Evolutionary conservation across 495 filamentous ascomycete genomes (phyloP), one percentile per base, ranked within the genome.

Genomic region (Aspergillus kassunensis): DNA sequence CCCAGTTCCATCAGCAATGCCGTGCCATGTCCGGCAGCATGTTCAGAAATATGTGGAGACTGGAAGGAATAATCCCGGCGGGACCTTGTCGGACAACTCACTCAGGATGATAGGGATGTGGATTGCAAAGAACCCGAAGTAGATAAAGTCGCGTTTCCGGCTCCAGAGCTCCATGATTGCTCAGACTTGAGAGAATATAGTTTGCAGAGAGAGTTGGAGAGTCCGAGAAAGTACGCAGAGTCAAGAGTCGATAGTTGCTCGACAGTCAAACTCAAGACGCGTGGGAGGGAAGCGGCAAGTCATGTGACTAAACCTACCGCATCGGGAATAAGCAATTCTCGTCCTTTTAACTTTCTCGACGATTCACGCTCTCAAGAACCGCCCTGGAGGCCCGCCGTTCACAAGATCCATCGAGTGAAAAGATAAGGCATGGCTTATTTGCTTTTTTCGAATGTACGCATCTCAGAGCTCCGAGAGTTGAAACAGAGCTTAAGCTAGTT

Each of bases 41-140:
- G 37, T 8, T 40, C 6, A 6, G 15, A 19, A 21, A 3, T 20
- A 18, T 19, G 37, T 37, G 39, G 15, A 53, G 25, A 51, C 16
- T 25, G 30, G 30, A 33, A 33, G 30, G 33, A 48, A 37, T 31
- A 35, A 48, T 48, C 31, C 31, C 30, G 15, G 44, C 31, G 44
- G 33, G 44, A 35, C 12, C 44, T 44, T 3, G 21, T 19, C n/a
- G 41, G 18, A 36, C 15, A 54, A 43, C 81, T 61, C 70, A 89
- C 86, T 70, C 59, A 87, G 78, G 49, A 87, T 80, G 50, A 90
- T 68, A 13, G 85, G 85, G 16, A 90, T 54, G 58, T 87, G 83
- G 23, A 84, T 77, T 53, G 71, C 53, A 62, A 91, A 90, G 73
- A 88, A 89, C 20, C 76, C 60, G 29, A 90, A 75, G 72, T 90